phyloP scores from a whole-genome alignment of 2,329 filamentous ascomycete genomes.

The Diaporthe destruens region DNA sequence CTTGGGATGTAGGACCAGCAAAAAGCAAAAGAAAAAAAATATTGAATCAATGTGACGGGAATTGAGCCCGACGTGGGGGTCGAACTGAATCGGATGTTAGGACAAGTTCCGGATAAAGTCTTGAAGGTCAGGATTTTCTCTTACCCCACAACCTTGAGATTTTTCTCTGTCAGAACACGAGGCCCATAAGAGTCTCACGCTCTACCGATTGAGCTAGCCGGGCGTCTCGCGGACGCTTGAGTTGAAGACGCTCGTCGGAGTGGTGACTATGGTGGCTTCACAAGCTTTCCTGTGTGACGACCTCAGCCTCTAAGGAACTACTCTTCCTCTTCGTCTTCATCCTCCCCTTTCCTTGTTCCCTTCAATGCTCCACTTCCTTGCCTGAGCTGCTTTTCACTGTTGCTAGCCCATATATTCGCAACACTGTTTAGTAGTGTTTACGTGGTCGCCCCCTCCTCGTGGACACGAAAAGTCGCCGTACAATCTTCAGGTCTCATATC shows the following conservation, averaged over 20 bases:
- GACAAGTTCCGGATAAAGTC: neutral
- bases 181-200: constrained; percentile 74
- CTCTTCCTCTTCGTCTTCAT: too few relatives aligned
- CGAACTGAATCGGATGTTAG: constrained; percentile 41
- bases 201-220: constrained; percentile 79
- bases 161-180: constrained; percentile 21
- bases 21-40: constrained; percentile 27
- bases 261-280: neutral
- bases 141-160: constrained; percentile 39
- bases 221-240: constrained; percentile 49
- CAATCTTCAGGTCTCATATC: too few relatives aligned
- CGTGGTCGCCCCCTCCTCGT: neutral
- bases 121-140: constrained; percentile 18
- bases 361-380: neutral
- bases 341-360: too few relatives aligned
- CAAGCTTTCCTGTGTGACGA: neutral
- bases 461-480: neutral
- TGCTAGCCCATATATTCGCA: too few relatives aligned
- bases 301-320: neutral
- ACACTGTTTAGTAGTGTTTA: neutral
- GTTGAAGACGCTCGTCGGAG: neutral
- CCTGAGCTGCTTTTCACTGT: neutral
- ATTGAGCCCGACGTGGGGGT: constrained; percentile 47
- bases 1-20: neutral
- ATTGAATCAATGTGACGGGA: constrained; percentile 41